Base-by-base conservation (phyloP, 306 rosid species). In the Trifolium dubium region DNA sequence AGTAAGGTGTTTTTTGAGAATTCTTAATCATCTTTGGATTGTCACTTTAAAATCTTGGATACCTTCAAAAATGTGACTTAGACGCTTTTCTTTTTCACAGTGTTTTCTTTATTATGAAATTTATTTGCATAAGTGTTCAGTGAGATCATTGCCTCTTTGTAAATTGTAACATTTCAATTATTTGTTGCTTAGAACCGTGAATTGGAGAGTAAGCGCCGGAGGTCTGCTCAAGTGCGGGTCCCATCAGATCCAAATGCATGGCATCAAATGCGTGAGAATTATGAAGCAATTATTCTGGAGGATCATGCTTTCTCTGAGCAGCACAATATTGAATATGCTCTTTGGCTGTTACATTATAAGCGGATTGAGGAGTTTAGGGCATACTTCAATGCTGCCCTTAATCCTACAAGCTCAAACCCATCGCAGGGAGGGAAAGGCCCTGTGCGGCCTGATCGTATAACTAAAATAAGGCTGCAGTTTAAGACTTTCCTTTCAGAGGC, bases 201-300 rank as follows among this genome's bases (percentile, higher is more conserved):
- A 37, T 83, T 93, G 87, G 97, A 93, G 82, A 89, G 34, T 76
- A 84, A 72, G 82, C 92, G 97, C 32, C 85, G 92, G 46, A 89
- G 85, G 79, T 89, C 98, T 8, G 92, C 93, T 74, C 96, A 86
- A 84, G 96, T 92, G 10, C 90, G 93, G 73, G 79, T 90, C 80
- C 96, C 96, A 5, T 93, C 98, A 31, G 98, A 93, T 87, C 97
- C 98, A 55, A 90, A 86, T 85, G 89, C 96, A 11, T 93, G 98
- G 97, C 96, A 89, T 76, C 98, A 89, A 82, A 87, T 93, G 64
- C 98, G 93, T 44, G 98, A 90, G 82, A 90, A 93, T 81, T 89
- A 86, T 84, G 98, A 93, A 83, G 90, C 93, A 76, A 90, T 89
- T 86, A 86, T 90, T 80, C 96, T 90, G 0, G 98, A 93, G 87